Base-by-base conservation (phyloP, 192 early-diverging fungal genomes). In the Rhizophagus clarus region DNA sequence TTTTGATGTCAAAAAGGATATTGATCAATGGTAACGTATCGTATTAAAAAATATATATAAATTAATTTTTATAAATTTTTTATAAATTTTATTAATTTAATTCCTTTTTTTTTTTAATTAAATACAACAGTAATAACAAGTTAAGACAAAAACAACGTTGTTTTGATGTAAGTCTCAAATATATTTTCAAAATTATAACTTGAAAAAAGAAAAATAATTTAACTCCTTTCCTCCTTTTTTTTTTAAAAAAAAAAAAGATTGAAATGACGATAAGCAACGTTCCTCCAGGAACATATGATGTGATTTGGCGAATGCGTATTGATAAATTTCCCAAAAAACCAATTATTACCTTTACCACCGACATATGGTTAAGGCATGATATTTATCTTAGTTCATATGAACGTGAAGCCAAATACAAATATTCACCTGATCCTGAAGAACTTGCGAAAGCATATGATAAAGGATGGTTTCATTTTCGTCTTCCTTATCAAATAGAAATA, bases 321-420 rank as follows among this genome's bases (percentile, higher is more conserved):
- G 71, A 72, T 26, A 72, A 47, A 49, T 49, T 28, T 4, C 5
- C 24, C 0, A 26, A 45, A 14, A 72, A 26, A 31, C 71, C 71
- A 49, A 47, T 51, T 8, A 12, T 72, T 1, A 12, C 14, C 24
- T 72, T 72, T 51, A 14, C 40, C 0, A 72, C 71, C 0, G 71
- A 72, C 31, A 72, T 72, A 49, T 72, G 71, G 71, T 29, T 72
- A 24, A 31, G 71, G 28, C 71, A 72, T 72, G 71, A 72, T 28
- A 72, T 72, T 22, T 72, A 72, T 17, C 42, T 72, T n/a, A 72
- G 42, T 28, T 72, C 71, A 24, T 72, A 72, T 26, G 71, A 72
- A 72, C 42, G 71, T 3, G 71, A 72, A 51, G 22, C 45, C 0
- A 72, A 49, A 17, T 72, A 24, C 10, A 45, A 72, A 51, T 72